phyloP scores from a whole-genome alignment of 129 eudicot species.

The Centella asiatica region DNA sequence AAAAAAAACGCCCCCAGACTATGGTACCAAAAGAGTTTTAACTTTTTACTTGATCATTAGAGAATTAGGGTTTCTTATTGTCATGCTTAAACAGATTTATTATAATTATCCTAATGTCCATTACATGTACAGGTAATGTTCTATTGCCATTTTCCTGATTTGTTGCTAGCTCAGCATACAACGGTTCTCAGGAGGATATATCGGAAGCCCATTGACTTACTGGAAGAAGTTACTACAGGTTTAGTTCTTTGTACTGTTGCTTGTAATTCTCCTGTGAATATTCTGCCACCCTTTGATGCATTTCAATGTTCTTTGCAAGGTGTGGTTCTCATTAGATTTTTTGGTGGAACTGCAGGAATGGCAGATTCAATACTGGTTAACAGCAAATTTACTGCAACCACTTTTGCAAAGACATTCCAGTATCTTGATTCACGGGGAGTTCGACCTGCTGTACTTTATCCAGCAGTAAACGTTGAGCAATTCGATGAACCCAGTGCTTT shows the following conservation, averaged over 20 bases:
- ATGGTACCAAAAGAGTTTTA: too few relatives aligned
- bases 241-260: neutral
- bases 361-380: slow-evolving; percentile 84
- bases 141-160: slow-evolving; percentile 94
- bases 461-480: slow-evolving; percentile 92
- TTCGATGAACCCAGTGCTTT: slow-evolving; percentile 52
- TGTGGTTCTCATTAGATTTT: neutral
- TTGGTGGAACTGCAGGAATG: slow-evolving; percentile 49
- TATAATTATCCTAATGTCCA: neutral
- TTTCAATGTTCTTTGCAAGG: neutral
- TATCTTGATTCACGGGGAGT: slow-evolving; percentile 60
- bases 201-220: slow-evolving; percentile 71
- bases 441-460: slow-evolving; percentile 86
- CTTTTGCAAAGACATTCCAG: slow-evolving; percentile 83
- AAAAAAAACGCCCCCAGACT: too few relatives aligned
- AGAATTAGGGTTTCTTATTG: too few relatives aligned
- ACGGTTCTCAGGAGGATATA: slow-evolving; percentile 77
- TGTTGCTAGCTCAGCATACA: slow-evolving; percentile 80
- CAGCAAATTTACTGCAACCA: slow-evolving; percentile 89
- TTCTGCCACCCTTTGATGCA: neutral
- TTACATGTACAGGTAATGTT: slow-evolving; percentile 61
- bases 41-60: too few relatives aligned
- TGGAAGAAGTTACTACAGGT: slow-evolving; percentile 90
- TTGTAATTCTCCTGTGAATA: neutral
- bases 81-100: too few relatives aligned